Conservation (phyloP, 768 basidiomycete species). For the Wakefieldia striispora region DNA sequence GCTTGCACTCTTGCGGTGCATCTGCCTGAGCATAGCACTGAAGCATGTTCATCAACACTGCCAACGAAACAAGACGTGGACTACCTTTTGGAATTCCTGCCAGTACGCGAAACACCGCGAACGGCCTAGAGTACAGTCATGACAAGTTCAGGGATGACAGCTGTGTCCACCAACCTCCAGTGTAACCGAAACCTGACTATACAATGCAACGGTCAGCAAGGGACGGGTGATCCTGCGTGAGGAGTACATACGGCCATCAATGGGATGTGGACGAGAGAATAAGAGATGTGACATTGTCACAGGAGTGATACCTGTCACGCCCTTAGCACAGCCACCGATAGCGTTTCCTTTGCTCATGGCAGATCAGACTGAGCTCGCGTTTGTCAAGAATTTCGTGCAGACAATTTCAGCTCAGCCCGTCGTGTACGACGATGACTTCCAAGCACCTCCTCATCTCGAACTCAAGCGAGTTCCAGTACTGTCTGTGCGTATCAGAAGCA, state of each 20-base stretch:
- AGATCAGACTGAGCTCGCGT: constrained; percentile 57
- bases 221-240: neutral
- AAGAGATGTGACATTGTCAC: constrained; percentile 26
- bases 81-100: constrained; percentile 83
- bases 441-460: constrained; percentile 62
- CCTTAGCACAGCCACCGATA: constrained; percentile 22
- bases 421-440: constrained; percentile 70
- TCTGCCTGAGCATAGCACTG: constrained; percentile 88
- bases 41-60: constrained; percentile 7
- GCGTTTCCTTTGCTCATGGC: constrained; percentile 34
- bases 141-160: neutral
- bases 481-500: constrained; percentile 44
- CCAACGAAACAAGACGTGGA: neutral
- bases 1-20: constrained; percentile 65
- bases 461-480: constrained; percentile 70
- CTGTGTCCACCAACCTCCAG: constrained; percentile 47
- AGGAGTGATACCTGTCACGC: constrained; percentile 14
- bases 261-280: constrained; percentile 10
- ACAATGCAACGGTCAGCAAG: constrained; percentile 11
- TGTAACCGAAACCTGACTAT: constrained; percentile 66
- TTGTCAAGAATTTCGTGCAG: constrained; percentile 64
- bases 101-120: constrained; percentile 88
- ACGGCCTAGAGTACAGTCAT: constrained; percentile 49
- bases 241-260: constrained; percentile 39
- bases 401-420: constrained; percentile 67